Conservation (phyloP, 495 filamentous ascomycete genomes). For the Xylaria nigripes region DNA sequence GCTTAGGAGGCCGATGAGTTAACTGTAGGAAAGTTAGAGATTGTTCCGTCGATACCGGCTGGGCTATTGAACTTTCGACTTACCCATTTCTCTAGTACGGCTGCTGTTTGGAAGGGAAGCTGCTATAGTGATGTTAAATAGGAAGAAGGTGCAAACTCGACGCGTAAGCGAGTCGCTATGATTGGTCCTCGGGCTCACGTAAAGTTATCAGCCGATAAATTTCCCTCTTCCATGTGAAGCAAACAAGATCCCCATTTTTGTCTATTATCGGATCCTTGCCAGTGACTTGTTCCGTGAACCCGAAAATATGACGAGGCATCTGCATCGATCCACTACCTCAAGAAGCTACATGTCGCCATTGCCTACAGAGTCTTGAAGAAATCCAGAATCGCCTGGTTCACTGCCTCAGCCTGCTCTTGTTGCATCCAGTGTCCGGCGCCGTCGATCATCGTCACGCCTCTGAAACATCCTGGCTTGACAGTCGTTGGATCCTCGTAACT, state of each 20-base stretch:
- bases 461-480: constrained; percentile 34
- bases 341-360: neutral
- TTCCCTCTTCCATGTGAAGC: neutral
- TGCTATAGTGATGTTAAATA: neutral
- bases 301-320: neutral
- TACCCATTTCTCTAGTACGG: constrained; percentile 16
- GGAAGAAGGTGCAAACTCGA: neutral
- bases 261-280: neutral
- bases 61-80: neutral
- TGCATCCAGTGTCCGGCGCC: constrained; percentile 61
- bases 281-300: neutral
- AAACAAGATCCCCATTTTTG: neutral
- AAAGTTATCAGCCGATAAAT: neutral
- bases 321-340: neutral
- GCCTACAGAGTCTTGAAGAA: constrained; percentile 28
- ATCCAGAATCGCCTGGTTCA: constrained; percentile 41
- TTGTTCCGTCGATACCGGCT: neutral
- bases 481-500: constrained; percentile 45
- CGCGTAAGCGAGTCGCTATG: neutral
- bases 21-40: constrained; percentile 2
- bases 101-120: neutral
- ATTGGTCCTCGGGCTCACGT: neutral
- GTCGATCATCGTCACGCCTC: constrained; percentile 43
- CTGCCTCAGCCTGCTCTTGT: constrained; percentile 53
- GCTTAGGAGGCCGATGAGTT: constrained; percentile 16